Evolutionary conservation across 495 filamentous ascomycete species (phyloP), one percentile per base, ranked within the genome.

Genomic region (Aspergillus wentii): DNA sequence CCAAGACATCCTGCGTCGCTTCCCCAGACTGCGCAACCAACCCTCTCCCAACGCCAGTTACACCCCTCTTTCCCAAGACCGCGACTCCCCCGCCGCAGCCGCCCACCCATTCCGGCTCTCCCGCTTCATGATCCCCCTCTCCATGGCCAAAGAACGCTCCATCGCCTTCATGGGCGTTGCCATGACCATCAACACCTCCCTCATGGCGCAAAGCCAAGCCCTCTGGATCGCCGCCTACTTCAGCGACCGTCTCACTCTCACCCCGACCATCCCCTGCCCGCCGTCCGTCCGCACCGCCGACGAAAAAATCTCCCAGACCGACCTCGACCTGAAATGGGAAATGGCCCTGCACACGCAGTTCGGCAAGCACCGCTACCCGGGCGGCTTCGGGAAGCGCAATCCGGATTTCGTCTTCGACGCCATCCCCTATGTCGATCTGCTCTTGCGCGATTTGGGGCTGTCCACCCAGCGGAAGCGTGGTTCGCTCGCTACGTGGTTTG

Each of bases 371-470:
- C 64, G 86, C 7, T 83, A 80, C 46, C 80, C 80, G 1, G 71
- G 66, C 2, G 85, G 83, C 2, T 78, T 74, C 38, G 84, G 82
- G 0, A 57, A 57, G 15, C 69, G 75, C 40, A 78, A 76, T 41
- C 81, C 82, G 0, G 84, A 87, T 48, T 77, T 87, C 40, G 79
- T 84, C 33, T 89, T 88, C 50, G 86, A 92, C 55, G 74, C 71
- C 2, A 44, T 89, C 29, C 81, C 86, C n/a, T 94, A 90, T 50
- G 53, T 88, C 3, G 87, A 91, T 59, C 43, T 86, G 45, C 45
- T 90, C 59, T 50, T 87, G 36, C 51, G 59, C 1, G 86, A 91
- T 51, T 40, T 92, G 33, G 85, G 85, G 9, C 50, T 83, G 18
- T 28, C 52, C 5, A 33, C 33, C 3, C 44, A 46, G 35, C 52